Evolutionary conservation across 2,329 filamentous ascomycete species (phyloP), one percentile per base, ranked within the genome.

Genomic region (Furcasterigmium furcatum): DNA sequence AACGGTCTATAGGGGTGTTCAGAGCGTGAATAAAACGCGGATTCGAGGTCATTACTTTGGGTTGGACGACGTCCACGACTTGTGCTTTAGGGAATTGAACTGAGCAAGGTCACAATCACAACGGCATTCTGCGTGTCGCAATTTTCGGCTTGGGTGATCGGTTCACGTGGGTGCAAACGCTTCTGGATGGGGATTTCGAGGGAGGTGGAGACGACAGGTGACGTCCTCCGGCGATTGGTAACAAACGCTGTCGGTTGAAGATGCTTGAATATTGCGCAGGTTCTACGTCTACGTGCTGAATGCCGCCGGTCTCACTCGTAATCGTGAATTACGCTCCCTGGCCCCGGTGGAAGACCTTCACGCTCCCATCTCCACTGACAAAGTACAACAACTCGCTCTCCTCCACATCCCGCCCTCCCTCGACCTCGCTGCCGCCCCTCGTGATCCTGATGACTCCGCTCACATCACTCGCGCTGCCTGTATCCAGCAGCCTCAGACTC

Each of bases 381-480:
- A 87, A 82, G 70, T 95, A 96, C 61, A 96, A 59, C 58, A 87
- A 78, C 67, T 96, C 92, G 50, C 74, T 82, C 55, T 88, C 76
- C 52, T 77, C 76, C 2, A 70, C 57, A 9, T 52, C 47, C 43
- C 50, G 38, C 43, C 56, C 21, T 48, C 49, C 30, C 20, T 39
- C 20, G 5, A 8, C 36, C 35, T 54, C 58, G 20, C 58, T 61
- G 14, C 64, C 69, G 4, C 84, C 84, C 38, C 76, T 73, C 16
- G 87, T 91, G 41, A 94, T 74, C 53, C 91, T 79, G 51, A 96
- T 59, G 36, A 96, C 90, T 3, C 92, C 92, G 66, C 88, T 95
- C 25, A 97, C 88, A 66, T 96, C 92, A 61, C 79, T 85, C 51
- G 92, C 91, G n/a, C 84, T 84, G 1, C 92, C 92, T 0, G 91